phyloP scores from a whole-genome alignment of 805 yeast genomes.

The Pichia sporocuriosa region DNA sequence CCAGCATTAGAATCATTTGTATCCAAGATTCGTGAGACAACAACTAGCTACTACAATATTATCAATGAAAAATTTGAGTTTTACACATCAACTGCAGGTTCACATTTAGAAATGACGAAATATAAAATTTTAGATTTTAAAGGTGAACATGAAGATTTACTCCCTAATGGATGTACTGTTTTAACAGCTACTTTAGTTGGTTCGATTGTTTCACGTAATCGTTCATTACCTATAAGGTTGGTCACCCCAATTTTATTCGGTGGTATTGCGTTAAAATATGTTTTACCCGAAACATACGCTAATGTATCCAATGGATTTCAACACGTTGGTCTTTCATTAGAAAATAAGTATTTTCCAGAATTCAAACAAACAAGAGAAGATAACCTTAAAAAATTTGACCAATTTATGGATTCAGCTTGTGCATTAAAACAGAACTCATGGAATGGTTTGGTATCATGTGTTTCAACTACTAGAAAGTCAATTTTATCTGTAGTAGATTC shows the following conservation, averaged over 20 bases:
- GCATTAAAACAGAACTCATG: constrained; percentile 7
- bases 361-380: constrained; percentile 22
- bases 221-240: constrained; percentile 44
- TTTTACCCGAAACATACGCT: constrained; percentile 45
- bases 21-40: constrained; percentile 33
- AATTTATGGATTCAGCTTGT: not conserved
- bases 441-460: constrained; percentile 9
- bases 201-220: constrained; percentile 44
- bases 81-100: constrained; percentile 38
- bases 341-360: constrained; percentile 34
- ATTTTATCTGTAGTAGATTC: not conserved
- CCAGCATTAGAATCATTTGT: constrained; percentile 40
- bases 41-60: constrained; percentile 33
- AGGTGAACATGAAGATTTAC: constrained; percentile 50
- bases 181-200: constrained; percentile 51
- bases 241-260: constrained; percentile 47
- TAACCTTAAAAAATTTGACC: constrained; percentile 1
- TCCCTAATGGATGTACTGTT: constrained; percentile 50
- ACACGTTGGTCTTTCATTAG: constrained; percentile 18
- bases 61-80: constrained; percentile 40
- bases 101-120: constrained; percentile 34
- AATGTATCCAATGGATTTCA: constrained; percentile 27
- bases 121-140: constrained; percentile 31
- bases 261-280: constrained; percentile 34
- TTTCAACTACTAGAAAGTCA: constrained; percentile 9